A percentile compares a stretch with the other conserved stretches of the same genome.
Conservation (phyloP, 192 early-diverging fungal genomes). For the Umbelopsis vinacea region DNA sequence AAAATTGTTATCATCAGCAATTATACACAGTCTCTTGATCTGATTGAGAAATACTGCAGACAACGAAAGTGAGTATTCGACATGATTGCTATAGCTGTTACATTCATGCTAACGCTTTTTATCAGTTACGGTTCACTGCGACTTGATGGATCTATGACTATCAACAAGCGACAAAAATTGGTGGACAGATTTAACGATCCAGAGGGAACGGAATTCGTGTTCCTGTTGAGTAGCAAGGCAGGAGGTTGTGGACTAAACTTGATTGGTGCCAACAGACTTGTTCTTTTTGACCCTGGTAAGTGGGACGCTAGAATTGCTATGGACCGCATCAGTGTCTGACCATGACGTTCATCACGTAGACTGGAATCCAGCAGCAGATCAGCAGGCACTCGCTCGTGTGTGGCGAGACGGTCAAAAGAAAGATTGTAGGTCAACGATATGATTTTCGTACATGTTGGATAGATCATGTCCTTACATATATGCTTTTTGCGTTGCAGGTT, state of each 20-base stretch:
- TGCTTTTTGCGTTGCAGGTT: slow-evolving; percentile 63
- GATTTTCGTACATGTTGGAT: background rate
- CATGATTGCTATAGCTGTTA: background rate
- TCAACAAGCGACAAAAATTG: slow-evolving; percentile 91
- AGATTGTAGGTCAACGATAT: slow-evolving; percentile 48
- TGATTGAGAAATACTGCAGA: slow-evolving; percentile 89
- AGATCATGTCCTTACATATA: background rate
- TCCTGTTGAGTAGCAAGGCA: slow-evolving; percentile 95
- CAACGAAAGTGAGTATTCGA: slow-evolving; percentile 61
- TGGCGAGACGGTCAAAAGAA: slow-evolving; percentile 89
- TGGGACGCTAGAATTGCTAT: background rate
- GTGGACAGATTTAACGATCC: slow-evolving; percentile 98
- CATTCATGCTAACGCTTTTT: background rate
- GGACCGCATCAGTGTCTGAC: too few species aligned
- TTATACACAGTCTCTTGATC: slow-evolving; percentile 97
- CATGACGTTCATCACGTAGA: slow-evolving; percentile 38
- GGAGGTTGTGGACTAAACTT: slow-evolving; percentile 99
- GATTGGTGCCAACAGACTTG: slow-evolving; percentile 96
- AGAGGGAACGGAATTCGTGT: slow-evolving; percentile 83
- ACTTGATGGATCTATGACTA: slow-evolving; percentile 92
- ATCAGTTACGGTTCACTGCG: slow-evolving; percentile 74
- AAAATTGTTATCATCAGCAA: slow-evolving; percentile 99
- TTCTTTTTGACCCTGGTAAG: slow-evolving; percentile 87
- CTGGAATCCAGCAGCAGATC: slow-evolving; percentile 98
- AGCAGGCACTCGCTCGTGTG: slow-evolving; percentile 88